A percentile compares a stretch with the other conserved stretches of the same genome.
Evolutionary conservation across 129 eudicot species (phyloP).

Genomic region (Deinandra increscens): DNA sequence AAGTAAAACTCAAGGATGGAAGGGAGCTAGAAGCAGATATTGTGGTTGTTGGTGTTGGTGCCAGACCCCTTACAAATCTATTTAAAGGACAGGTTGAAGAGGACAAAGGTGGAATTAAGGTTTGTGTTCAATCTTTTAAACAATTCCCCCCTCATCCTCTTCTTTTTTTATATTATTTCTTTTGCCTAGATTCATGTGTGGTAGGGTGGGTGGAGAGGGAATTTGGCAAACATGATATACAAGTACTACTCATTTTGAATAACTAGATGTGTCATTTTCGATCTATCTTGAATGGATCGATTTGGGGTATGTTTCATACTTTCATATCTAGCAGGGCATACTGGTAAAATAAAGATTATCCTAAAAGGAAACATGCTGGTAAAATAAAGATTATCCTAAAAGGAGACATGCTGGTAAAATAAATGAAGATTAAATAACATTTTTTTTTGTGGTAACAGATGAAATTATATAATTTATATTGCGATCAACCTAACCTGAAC

Average conservation of each 20-base stretch:
- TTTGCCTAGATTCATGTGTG: neutral
- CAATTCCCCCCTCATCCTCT: neutral
- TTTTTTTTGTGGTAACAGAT: neutral
- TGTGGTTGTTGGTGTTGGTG: constrained; percentile 98
- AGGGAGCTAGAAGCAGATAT: constrained; percentile 94
- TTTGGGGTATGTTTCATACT: neutral
- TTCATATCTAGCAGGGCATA: neutral
- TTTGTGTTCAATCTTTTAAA: constrained; percentile 25
- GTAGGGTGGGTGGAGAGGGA: neutral
- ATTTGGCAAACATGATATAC: neutral
- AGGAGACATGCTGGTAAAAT: too few species aligned
- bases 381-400: too few species aligned
- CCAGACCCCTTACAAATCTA: constrained; percentile 73
- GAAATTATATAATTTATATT: neutral
- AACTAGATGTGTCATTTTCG: neutral
- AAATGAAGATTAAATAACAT: too few species aligned
- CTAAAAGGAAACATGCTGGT: neutral
- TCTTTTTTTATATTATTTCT: neutral
- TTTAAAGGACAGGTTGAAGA: constrained; percentile 96
- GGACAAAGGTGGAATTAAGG: constrained; percentile 99
- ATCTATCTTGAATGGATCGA: neutral
- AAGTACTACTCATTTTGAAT: neutral
- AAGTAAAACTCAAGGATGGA: constrained; percentile 89
- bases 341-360: neutral
- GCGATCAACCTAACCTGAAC: neutral